Conservation (phyloP, 805 yeast species). For the Spathaspora boniae region DNA sequence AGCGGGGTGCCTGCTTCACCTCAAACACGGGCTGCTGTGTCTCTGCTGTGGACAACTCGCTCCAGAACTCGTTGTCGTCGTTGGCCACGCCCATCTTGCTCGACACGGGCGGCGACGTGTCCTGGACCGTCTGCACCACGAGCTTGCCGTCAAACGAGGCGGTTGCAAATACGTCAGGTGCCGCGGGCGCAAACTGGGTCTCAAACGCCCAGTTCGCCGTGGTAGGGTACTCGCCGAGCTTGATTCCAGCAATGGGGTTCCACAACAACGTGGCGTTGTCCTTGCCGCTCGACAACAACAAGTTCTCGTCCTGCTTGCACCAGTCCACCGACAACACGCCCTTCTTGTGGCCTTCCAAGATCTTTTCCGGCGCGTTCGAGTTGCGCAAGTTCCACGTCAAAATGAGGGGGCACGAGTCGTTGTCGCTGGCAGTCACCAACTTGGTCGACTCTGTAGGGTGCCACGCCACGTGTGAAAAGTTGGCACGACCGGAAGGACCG, state of each 20-base stretch:
- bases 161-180: conserved; percentile 87
- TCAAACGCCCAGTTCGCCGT: conserved; percentile 93
- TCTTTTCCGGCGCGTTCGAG: conserved; percentile 81
- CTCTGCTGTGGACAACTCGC: conserved; percentile 62
- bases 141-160: conserved; percentile 86
- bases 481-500: conserved; percentile 53
- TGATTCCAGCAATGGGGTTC: conserved; percentile 77
- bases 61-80: conserved; percentile 84
- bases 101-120: conserved; percentile 60
- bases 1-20: conserved; percentile 78
- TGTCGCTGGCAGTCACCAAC: conserved; percentile 82
- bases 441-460: conserved; percentile 87
- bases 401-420: conserved; percentile 75
- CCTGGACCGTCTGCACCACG: conserved; percentile 81
- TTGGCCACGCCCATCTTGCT: conserved; percentile 36
- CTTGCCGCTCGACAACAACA: conserved; percentile 86
- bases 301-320: conserved; percentile 77
- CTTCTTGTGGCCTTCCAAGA: conserved; percentile 75
- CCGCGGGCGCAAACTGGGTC: conserved; percentile 78
- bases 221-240: conserved; percentile 84
- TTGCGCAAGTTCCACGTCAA: conserved; percentile 94
- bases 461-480: conserved; percentile 85
- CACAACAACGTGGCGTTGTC: conserved; percentile 86
- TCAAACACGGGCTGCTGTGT: conserved; percentile 71
- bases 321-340: conserved; percentile 92